Percentiles rank a stretch among this genome's conserved stretches.
Evolutionary conservation across 2,329 filamentous ascomycete species (phyloP).

Genomic region (Ramichloridium luteum): DNA sequence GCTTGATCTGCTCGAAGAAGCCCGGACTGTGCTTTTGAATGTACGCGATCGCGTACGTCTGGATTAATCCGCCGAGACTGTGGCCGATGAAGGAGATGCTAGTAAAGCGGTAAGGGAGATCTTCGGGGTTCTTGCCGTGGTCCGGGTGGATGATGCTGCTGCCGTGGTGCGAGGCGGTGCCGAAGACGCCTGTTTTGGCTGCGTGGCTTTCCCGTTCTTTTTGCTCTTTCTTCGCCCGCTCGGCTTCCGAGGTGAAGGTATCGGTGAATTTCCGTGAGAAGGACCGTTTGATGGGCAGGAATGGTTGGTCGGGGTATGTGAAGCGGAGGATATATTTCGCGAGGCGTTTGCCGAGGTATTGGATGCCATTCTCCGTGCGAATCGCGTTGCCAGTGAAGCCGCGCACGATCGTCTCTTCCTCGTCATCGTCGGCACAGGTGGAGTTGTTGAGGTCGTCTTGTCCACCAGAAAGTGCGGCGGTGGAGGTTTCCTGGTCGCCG

Average conservation of each 20-base stretch:
- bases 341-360: conserved; percentile 88
- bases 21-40: conserved; percentile 89
- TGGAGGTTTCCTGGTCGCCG: conserved; percentile 24
- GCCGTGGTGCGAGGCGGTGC: conserved; percentile 42
- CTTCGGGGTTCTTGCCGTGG: conserved; percentile 34
- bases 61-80: conserved; percentile 77
- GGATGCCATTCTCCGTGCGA: conserved; percentile 86
- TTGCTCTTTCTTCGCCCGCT: conserved; percentile 34
- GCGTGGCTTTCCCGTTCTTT: no score
- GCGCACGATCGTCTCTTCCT: conserved; percentile 77
- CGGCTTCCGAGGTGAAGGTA: conserved; percentile 34
- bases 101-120: conserved; percentile 66
- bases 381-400: conserved; percentile 85
- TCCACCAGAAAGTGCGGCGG: conserved; percentile 37
- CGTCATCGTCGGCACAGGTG: conserved; percentile 48
- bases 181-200: no score
- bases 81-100: conserved; percentile 94
- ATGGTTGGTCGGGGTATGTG: conserved; percentile 90
- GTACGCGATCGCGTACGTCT: conserved; percentile 91
- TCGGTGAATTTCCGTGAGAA: conserved; percentile 38
- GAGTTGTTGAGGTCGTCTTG: conserved; percentile 34
- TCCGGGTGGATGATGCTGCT: conserved; percentile 41
- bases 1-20: conserved; percentile 77
- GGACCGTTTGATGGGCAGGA: conserved; percentile 52
- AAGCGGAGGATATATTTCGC: conserved; percentile 81